phyloP scores from a whole-genome alignment of 1,139 yeast species.

The Hansenula lynferdii region DNA sequence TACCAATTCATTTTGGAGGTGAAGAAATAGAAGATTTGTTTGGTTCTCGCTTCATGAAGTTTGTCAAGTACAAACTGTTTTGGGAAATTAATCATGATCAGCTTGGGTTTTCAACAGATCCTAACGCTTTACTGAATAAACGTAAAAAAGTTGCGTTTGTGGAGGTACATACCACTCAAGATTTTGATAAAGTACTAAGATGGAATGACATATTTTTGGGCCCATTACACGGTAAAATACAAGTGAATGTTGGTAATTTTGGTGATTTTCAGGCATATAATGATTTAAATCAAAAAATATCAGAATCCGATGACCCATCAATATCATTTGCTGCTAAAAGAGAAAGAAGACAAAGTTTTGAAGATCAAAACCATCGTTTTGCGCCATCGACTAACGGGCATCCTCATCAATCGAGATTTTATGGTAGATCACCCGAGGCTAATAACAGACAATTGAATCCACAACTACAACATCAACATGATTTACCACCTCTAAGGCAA shows the following conservation, averaged over 20 bases:
- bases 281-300: constrained; percentile 27
- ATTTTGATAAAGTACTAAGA: constrained; percentile 35
- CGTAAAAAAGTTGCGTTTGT: constrained; percentile 56
- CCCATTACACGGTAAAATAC: constrained; percentile 32
- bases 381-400: neutral
- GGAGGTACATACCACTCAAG: constrained; percentile 44
- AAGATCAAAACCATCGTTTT: neutral
- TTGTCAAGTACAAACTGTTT: constrained; percentile 31
- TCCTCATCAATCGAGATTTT: constrained; percentile 1
- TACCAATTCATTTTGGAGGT: constrained; percentile 36
- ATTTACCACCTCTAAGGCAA: constrained; percentile 14
- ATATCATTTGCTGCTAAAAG: constrained; percentile 8
- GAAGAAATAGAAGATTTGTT: constrained; percentile 30
- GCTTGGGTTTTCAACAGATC: constrained; percentile 20
- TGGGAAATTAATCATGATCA: constrained; percentile 33
- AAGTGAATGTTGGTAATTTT: constrained; percentile 43
- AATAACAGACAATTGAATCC: constrained; percentile 28
- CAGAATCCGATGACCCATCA: constrained; percentile 20
- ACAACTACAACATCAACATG: constrained; percentile 23
- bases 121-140: constrained; percentile 27
- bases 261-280: constrained; percentile 43
- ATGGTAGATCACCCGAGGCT: neutral
- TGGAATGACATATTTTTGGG: constrained; percentile 19
- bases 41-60: constrained; percentile 30
- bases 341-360: constrained; percentile 3